These are phyloP conservation scores for Diaporthe helianthi DNA, from an alignment of 2,329 filamentous ascomycete genomes.

Conservation along the genomic window DNA sequence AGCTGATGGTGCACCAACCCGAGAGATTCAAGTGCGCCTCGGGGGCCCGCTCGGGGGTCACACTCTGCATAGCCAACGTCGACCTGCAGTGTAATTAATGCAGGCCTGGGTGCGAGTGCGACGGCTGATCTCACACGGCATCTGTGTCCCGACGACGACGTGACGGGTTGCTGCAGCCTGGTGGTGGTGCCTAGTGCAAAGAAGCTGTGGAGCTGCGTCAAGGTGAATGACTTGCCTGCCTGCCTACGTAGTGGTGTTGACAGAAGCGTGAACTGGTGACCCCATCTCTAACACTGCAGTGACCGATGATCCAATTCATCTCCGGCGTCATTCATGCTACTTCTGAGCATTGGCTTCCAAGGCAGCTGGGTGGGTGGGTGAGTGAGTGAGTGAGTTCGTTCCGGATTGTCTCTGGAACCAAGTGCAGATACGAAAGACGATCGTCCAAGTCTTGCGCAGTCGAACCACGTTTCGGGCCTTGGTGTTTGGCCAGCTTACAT, in stretches of 20 bases:
- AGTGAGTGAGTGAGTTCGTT: neutral
- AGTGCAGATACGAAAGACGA: conserved; percentile 26
- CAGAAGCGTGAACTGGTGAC: conserved; percentile 19
- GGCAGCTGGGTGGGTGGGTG: neutral
- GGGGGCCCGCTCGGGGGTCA: conserved; percentile 10
- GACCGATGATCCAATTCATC: conserved; percentile 1
- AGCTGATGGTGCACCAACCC: neutral
- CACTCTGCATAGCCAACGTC: conserved; percentile 24
- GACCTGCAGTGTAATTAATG: conserved; percentile 28
- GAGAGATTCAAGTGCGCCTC: conserved; percentile 11
- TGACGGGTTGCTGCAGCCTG: neutral
- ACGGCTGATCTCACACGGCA: conserved; percentile 28
- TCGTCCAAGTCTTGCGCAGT: neutral
- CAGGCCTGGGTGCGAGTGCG: conserved; percentile 10
- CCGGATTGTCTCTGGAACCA: conserved; percentile 2
- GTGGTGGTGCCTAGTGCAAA: neutral
- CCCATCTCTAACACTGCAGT: neutral
- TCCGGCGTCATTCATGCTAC: conserved; percentile 14
- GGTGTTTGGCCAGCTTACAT: neutral
- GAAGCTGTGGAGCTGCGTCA: conserved; percentile 12
- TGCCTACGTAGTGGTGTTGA: too few species aligned
- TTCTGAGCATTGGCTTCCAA: neutral
- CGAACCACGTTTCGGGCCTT: neutral
- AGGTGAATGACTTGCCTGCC: neutral
- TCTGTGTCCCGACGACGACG: conserved; percentile 16